phyloP scores from a whole-genome alignment of 352 stramenopile species.

The Saprolegnia parasitica region DNA sequence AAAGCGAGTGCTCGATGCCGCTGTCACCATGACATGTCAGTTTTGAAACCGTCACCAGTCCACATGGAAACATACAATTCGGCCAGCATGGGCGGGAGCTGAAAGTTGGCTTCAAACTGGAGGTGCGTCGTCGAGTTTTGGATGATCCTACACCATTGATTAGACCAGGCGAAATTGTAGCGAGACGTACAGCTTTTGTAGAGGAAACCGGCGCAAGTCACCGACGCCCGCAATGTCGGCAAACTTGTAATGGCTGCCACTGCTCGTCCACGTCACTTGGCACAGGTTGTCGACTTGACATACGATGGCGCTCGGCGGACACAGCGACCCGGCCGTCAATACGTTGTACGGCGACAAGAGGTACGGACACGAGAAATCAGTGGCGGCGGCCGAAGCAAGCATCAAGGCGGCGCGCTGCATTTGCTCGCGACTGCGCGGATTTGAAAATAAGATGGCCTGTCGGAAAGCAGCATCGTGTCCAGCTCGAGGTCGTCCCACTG shows the following conservation, averaged over 20 bases:
- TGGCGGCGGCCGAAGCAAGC: background rate
- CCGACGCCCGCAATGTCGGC: background rate
- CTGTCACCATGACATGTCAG: background rate
- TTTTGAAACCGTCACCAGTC: background rate
- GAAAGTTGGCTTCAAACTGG: background rate
- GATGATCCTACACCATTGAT: background rate
- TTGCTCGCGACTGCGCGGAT: background rate
- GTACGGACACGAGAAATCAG: background rate
- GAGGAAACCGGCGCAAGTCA: background rate
- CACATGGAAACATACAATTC: constrained; percentile 9
- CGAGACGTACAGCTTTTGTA: background rate
- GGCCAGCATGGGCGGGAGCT: background rate
- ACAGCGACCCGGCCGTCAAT: background rate
- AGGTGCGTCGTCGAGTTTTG: background rate
- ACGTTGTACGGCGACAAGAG: background rate
- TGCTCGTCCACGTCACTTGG: background rate
- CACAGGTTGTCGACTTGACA: background rate
- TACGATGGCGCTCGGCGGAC: background rate
- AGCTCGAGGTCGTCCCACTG: no score
- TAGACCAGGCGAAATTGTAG: background rate
- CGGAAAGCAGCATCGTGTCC: no score
- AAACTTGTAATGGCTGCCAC: background rate
- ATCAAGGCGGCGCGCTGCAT: background rate
- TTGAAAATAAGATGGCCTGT: background rate
- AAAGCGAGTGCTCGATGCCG: background rate